Conservation (phyloP, 768 basidiomycete genomes). For the Trichaptum fuscoviolaceum region DNA sequence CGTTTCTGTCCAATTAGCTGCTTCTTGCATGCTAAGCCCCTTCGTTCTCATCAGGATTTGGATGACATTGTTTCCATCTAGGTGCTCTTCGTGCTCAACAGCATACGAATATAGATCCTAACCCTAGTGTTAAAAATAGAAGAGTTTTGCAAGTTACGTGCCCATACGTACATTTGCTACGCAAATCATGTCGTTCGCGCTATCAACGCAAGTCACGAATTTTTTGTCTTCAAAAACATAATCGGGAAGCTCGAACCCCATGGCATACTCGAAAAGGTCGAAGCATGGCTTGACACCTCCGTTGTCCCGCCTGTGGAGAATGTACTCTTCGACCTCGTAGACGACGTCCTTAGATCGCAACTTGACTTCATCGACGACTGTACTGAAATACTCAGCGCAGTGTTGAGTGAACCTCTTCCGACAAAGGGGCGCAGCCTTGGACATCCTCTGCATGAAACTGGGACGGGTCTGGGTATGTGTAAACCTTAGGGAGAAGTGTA, state of each 20-base stretch:
- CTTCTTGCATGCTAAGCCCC: conserved; percentile 19
- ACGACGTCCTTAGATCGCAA: conserved; percentile 14
- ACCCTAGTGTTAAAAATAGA: neutral
- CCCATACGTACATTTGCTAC: conserved; percentile 21
- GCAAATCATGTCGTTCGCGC: conserved; percentile 22
- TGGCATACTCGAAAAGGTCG: conserved; percentile 21
- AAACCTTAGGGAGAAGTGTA: neutral
- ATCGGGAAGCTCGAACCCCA: conserved; percentile 23
- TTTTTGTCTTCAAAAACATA: conserved; percentile 19
- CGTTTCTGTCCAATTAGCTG: conserved; percentile 46
- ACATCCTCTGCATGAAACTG: conserved; percentile 48
- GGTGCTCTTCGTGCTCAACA: conserved; percentile 25
- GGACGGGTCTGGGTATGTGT: conserved; percentile 5
- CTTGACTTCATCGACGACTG: conserved; percentile 13
- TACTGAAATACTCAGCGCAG: conserved; percentile 10
- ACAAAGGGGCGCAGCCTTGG: conserved; percentile 36
- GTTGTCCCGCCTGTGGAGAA: conserved; percentile 21
- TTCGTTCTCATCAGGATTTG: conserved; percentile 23
- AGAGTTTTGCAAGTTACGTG: neutral
- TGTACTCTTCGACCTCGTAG: conserved; percentile 18
- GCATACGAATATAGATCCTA: conserved; percentile 29
- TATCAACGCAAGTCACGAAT: conserved; percentile 16
- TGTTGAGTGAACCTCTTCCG: conserved; percentile 11
- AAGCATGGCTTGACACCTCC: conserved; percentile 20
- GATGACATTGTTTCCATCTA: conserved; percentile 22